Base-by-base conservation (phyloP, 1,284 basidiomycete genomes). In the Austroboletus novae-zelandiae region DNA sequence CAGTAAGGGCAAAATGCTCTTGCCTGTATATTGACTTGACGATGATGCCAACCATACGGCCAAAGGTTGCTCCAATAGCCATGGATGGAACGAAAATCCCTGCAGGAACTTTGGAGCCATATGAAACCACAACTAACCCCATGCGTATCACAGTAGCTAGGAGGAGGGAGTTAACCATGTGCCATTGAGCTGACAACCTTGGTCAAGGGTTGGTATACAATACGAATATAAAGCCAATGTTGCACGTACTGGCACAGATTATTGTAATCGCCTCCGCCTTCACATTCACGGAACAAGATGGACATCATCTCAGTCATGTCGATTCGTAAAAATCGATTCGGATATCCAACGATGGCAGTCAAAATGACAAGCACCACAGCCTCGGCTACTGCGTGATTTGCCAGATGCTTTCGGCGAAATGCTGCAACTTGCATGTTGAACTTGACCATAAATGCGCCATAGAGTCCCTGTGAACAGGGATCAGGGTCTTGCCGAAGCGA, bases 251-350 rank as follows among this genome's bases (percentile, higher is more conserved):
- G 94, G 83, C 97, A 99, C 27, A 99, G 75, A 61, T 92, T 90
- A 59, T 93, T 83, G 52, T 91, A 85, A 68, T 98, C 93, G 7
- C 94, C 93, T 35, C 92, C 94, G 18, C 91, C 91, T 64, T 98
- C 93, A 64, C 97, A 99, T 67, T 99, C 96, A 54, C 91, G 81
- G 70, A 99, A 99, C 32, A 99, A 78, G 52, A 98, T 88, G n/a
- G 91, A 86, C 80, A 99, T 86, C 67, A 88, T 91, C 64, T 98
- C 93, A 2, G 94, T 98, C 97, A 99, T 99, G 69, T 99, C 97
- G 45, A 98, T 91, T 44, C 94, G 81, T 51, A 99, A 71, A 71
- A 98, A 99, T 51, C 90, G 86, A 71, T 99, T 99, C 62, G 89
- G 89, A 69, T 96, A 99, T 3, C 92, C 90, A 52, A 99, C 80